Evolutionary conservation across 495 filamentous ascomycete species (phyloP).

Genomic region (Parachaetomium inaequale): DNA sequence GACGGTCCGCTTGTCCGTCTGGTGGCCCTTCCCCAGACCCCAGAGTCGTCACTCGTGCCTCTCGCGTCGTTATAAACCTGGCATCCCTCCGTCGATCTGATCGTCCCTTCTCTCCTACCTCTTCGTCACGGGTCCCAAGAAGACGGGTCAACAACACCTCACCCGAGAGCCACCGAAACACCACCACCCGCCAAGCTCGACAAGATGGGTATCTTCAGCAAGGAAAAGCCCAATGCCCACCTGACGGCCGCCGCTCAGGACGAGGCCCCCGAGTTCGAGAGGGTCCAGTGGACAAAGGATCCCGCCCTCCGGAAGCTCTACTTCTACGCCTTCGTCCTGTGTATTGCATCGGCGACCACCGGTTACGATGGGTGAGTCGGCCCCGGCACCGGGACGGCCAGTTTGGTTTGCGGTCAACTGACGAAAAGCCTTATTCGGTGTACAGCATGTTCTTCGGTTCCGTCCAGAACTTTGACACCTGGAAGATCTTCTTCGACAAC

Average conservation of each 20-base stretch:
- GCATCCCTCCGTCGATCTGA: constrained; percentile 16
- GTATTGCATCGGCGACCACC: constrained; percentile 59
- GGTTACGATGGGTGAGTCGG: constrained; percentile 60
- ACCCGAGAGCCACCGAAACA: constrained; percentile 13
- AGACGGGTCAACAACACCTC: constrained; percentile 23
- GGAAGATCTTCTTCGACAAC: constrained; percentile 49
- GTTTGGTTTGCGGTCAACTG: neutral
- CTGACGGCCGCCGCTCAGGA: constrained; percentile 41
- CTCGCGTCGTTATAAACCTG: constrained; percentile 26
- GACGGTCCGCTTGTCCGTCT: constrained; percentile 31
- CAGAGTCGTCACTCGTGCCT: constrained; percentile 8
- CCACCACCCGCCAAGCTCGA: constrained; percentile 7
- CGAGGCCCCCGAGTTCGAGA: constrained; percentile 56
- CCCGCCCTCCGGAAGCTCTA: constrained; percentile 60
- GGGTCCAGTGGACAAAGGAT: constrained; percentile 57
- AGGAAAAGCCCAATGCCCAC: constrained; percentile 39
- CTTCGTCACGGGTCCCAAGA: constrained; percentile 25
- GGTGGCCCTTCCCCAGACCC: constrained; percentile 16
- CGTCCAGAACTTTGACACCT: constrained; percentile 51
- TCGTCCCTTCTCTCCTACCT: constrained; percentile 13
- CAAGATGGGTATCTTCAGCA: constrained; percentile 33
- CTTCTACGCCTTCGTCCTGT: constrained; percentile 54
- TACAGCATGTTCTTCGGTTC: constrained; percentile 53
- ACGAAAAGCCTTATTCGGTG: constrained; percentile 11
- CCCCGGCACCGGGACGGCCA: neutral